Evolutionary conservation across 225 moss, liverwort and hornwort genomes (phyloP).

Genomic region (Climacium dendroides): DNA sequence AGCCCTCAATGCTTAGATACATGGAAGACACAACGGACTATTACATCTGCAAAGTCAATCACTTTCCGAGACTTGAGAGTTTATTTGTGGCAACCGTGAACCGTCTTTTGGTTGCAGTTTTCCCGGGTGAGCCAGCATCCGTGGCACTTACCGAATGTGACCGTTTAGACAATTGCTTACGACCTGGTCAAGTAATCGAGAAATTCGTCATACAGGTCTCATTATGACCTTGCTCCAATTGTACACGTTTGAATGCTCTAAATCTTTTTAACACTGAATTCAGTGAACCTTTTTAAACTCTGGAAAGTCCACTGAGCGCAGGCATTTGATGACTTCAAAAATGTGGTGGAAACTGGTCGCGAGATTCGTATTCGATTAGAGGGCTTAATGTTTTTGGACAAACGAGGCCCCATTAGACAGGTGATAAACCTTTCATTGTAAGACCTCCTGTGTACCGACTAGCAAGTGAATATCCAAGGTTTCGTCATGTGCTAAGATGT

Average conservation of each 20-base stretch:
- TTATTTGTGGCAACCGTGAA: not conserved
- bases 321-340: constrained; percentile 41
- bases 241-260: not conserved
- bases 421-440: not conserved
- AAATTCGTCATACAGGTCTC: constrained; percentile 41
- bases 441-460: not conserved
- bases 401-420: constrained; percentile 11
- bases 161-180: constrained; percentile 37
- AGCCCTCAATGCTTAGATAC: not conserved
- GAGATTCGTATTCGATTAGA: constrained; percentile 22
- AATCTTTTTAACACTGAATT: not conserved
- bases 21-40: not conserved
- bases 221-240: not conserved
- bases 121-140: constrained; percentile 27
- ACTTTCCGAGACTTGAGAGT: not conserved
- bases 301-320: not conserved
- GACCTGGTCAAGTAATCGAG: constrained; percentile 32
- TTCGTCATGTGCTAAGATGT: not conserved
- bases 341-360: constrained; percentile 31
- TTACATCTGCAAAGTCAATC: not conserved
- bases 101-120: constrained; percentile 11
- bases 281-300: not conserved
- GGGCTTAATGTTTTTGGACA: constrained; percentile 25
- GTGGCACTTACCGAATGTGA: constrained; percentile 37
- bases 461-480: not conserved